Evolutionary conservation across 1,139 yeast species (phyloP).

Genomic region (Yamadazyma dendronema): DNA sequence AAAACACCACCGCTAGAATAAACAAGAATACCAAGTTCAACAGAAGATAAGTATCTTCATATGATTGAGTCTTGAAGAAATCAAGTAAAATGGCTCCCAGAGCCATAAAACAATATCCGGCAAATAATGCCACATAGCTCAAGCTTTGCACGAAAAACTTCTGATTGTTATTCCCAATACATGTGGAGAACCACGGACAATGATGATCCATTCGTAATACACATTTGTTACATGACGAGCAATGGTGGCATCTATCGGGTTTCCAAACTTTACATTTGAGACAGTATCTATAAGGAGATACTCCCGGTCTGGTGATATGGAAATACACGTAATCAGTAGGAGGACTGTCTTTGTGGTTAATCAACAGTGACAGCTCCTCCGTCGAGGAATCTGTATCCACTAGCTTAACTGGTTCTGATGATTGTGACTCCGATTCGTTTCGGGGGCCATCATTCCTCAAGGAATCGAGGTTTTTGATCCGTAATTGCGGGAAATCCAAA

Average conservation of each 20-base stretch:
- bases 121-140: conserved; percentile 49
- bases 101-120: conserved; percentile 40
- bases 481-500: conserved; percentile 27
- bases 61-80: conserved; percentile 48
- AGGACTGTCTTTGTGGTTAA: conserved; percentile 9
- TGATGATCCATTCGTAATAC: conserved; percentile 84
- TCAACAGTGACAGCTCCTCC: too few species aligned
- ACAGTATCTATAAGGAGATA: conserved; percentile 29
- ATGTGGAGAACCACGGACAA: conserved; percentile 94
- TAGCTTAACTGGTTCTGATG: too few species aligned
- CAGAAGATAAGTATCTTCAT: conserved; percentile 43
- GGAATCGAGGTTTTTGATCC: conserved; percentile 17
- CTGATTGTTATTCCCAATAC: conserved; percentile 57
- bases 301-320: conserved; percentile 15
- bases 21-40: conserved; percentile 60
- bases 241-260: conserved; percentile 93
- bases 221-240: conserved; percentile 70
- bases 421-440: too few species aligned
- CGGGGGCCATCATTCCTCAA: conserved; percentile 1
- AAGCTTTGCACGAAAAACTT: conserved; percentile 60
- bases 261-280: conserved; percentile 81
- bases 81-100: conserved; percentile 42
- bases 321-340: conserved; percentile 15
- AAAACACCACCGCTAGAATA: conserved; percentile 60
- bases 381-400: too few species aligned